Percentiles rank a stretch among this genome's conserved stretches.
These are phyloP conservation scores for Barnettozyma siamensis DNA, from an alignment of 805 yeast species.

Conservation along the genomic window DNA sequence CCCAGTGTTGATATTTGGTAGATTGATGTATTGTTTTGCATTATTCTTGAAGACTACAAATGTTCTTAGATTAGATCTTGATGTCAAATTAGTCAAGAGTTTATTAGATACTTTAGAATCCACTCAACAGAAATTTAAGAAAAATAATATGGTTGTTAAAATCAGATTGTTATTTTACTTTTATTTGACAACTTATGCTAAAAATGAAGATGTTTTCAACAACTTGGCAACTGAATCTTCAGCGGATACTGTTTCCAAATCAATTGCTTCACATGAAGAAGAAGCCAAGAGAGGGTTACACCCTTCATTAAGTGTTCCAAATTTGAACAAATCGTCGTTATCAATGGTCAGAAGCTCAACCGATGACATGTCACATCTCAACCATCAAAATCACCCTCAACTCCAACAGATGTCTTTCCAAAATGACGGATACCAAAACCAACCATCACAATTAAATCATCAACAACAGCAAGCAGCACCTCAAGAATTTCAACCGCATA, in stretches of 20 bases:
- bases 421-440: conserved; percentile 4
- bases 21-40: conserved; percentile 26
- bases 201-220: conserved; percentile 21
- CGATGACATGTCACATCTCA: background rate
- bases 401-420: conserved; percentile 1
- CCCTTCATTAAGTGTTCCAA: conserved; percentile 5
- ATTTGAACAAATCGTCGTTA: background rate
- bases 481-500: background rate
- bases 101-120: conserved; percentile 14
- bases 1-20: conserved; percentile 22
- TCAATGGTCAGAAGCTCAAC: background rate
- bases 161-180: conserved; percentile 22
- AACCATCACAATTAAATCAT: conserved; percentile 5
- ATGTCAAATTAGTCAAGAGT: conserved; percentile 12
- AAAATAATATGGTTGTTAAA: conserved; percentile 20
- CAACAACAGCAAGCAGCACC: background rate
- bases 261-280: background rate
- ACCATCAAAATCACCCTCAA: background rate
- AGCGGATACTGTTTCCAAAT: conserved; percentile 12
- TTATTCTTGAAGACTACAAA: conserved; percentile 21
- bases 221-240: conserved; percentile 14
- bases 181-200: conserved; percentile 24
- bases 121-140: conserved; percentile 13
- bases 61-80: conserved; percentile 16
- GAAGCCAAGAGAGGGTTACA: background rate